A percentile compares a stretch with the other conserved stretches of the same genome.
These are phyloP conservation scores for Geotrichum histeridarum DNA, from an alignment of 1,139 yeast genomes.

Conservation along the genomic window DNA sequence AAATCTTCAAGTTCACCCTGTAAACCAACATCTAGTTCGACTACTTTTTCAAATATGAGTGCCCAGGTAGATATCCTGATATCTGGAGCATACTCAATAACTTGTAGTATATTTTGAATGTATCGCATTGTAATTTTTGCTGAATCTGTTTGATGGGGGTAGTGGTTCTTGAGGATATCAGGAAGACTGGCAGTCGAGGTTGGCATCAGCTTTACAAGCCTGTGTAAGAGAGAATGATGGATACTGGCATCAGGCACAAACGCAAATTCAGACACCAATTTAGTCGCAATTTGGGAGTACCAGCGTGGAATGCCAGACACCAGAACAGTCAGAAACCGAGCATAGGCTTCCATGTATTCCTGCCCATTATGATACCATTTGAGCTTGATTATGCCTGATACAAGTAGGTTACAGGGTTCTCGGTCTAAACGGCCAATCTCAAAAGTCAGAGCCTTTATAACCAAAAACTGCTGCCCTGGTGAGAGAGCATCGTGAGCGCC, in stretches of 20 bases:
- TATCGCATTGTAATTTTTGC: constrained; percentile 56
- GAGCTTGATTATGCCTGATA: constrained; percentile 48
- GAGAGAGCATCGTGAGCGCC: constrained; percentile 43
- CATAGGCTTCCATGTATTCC: constrained; percentile 46
- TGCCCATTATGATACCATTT: constrained; percentile 52
- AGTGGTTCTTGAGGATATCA: constrained; percentile 49
- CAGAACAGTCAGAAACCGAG: constrained; percentile 67
- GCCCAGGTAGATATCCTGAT: constrained; percentile 68
- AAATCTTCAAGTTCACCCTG: constrained; percentile 82
- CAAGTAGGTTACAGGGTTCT: constrained; percentile 42
- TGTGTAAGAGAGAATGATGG: constrained; percentile 64
- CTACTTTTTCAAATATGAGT: constrained; percentile 66
- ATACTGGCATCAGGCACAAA: constrained; percentile 37
- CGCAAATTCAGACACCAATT: constrained; percentile 56
- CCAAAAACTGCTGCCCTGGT: constrained; percentile 40
- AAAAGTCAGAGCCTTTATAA: constrained; percentile 46
- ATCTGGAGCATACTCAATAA: constrained; percentile 68
- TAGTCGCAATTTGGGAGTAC: constrained; percentile 70
- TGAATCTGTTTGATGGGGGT: constrained; percentile 74
- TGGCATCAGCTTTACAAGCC: constrained; percentile 67
- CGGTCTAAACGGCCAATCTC: constrained; percentile 51
- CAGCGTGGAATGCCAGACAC: constrained; percentile 85
- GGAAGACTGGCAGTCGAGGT: constrained; percentile 68
- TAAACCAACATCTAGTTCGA: constrained; percentile 86
- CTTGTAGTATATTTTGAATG: constrained; percentile 54